Evolutionary conservation across 1,139 yeast genomes (phyloP), one percentile per base, ranked within the genome.

Genomic region (Blastobotrys aristatus): DNA sequence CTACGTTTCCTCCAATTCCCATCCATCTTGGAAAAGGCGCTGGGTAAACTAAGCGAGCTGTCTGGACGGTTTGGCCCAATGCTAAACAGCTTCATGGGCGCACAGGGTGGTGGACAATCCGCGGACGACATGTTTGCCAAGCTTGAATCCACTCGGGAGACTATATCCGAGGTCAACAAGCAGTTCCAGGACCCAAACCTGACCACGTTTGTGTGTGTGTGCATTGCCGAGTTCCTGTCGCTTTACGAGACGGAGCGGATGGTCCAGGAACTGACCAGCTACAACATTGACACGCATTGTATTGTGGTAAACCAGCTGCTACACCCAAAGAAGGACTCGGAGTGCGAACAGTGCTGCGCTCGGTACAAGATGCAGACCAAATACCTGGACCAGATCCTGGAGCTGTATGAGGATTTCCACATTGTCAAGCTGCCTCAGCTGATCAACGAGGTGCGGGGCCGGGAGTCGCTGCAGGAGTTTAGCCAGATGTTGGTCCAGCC

Each of bases 341-440:
- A 78, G 55, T 92, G 98, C 70, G 84, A 81, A 63, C 83, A 97
- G 68, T 92, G 98, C 69, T 83, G 77, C 54, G 79, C 96, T 14
- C 84, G 98, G 70, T 82, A 95, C 82, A 85, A 86, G 70, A 89
- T 92, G 95, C 98, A 92, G 70, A 84, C 77, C 70, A 92, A 92
- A 69, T 92, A 92, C 64, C 75, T 90, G 62, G 95, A 84, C 61
- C 97, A 92, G 72, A 90, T 92, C 82, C 85, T 77, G 56, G 98
- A 92, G 66, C 75, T 92, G 52, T 92, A 92, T 62, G 94, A 84
- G 63, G 97, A 92, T 68, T 92, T 92, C 73, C 97, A 92, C 63
- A 76, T 92, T 58, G 94, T 92, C 26, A 89, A 88, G 70, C 85
- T 92, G 81, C 98, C 98, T 7, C 79, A 90, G 62, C 79, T 94